Evolutionary conservation across 768 basidiomycete species (phyloP).

Genomic region (Tephrocybe rancida): DNA sequence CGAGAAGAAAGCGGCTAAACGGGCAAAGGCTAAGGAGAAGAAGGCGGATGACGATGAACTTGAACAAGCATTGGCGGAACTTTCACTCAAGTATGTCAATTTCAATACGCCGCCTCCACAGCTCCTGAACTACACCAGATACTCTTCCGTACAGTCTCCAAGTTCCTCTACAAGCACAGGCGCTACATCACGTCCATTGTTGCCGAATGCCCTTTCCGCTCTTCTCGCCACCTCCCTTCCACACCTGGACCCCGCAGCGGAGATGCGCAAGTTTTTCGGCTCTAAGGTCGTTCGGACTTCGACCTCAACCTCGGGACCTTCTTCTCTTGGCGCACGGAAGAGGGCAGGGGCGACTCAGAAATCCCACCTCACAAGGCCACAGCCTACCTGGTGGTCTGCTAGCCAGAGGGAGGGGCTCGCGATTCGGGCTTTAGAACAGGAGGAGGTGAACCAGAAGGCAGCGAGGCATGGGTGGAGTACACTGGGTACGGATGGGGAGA

Average conservation of each 20-base stretch:
- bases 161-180: conserved; percentile 18
- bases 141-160: conserved; percentile 45
- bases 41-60: conserved; percentile 76
- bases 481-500: conserved; percentile 50
- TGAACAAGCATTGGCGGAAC: conserved; percentile 81
- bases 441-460: conserved; percentile 52
- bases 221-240: conserved; percentile 80
- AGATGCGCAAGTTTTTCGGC: conserved; percentile 94
- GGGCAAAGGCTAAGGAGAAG: conserved; percentile 66
- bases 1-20: conserved; percentile 64
- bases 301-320: conserved; percentile 33
- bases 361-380: conserved; percentile 78
- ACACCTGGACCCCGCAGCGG: conserved; percentile 86
- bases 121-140: conserved; percentile 31
- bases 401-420: conserved; percentile 74
- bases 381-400: conserved; percentile 74
- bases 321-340: conserved; percentile 27
- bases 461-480: conserved; percentile 40
- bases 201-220: conserved; percentile 37
- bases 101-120: background rate
- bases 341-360: conserved; percentile 41
- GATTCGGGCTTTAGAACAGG: conserved; percentile 54
- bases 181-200: conserved; percentile 22
- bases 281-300: conserved; percentile 80
- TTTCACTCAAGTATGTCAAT: conserved; percentile 68